These are phyloP conservation scores for Balamuthia mandrillaris DNA, from an alignment of 208 protist species.

Conservation along the genomic window DNA sequence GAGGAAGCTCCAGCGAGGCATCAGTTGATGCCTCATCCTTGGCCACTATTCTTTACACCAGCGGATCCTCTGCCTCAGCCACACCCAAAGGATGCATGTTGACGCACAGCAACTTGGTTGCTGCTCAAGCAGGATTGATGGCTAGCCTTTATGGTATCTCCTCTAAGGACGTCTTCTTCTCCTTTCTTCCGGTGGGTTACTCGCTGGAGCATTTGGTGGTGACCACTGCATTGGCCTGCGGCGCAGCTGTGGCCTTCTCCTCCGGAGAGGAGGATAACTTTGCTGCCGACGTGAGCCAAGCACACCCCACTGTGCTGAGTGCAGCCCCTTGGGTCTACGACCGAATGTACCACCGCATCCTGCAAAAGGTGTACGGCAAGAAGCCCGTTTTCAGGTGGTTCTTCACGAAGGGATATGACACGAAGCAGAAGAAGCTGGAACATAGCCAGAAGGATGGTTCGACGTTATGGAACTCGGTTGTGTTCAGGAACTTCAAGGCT, in stretches of 20 bases:
- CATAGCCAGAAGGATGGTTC: neutral
- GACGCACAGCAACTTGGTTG: neutral
- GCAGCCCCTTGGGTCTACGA: too few relatives aligned
- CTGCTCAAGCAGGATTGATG: neutral
- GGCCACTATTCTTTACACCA: neutral
- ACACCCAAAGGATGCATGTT: neutral
- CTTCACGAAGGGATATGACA: neutral
- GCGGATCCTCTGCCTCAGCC: neutral
- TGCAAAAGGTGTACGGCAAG: neutral
- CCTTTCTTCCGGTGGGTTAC: neutral
- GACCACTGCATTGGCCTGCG: neutral
- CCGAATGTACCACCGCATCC: too few relatives aligned
- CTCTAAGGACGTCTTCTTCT: neutral
- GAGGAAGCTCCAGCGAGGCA: neutral
- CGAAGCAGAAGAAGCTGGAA: neutral
- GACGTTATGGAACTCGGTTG: neutral
- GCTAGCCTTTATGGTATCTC: neutral
- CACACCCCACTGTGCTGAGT: too few relatives aligned
- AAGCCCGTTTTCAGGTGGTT: neutral
- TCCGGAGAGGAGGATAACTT: neutral
- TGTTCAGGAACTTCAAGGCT: constrained; percentile 26
- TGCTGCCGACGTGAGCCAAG: too few relatives aligned
- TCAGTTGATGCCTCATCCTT: neutral
- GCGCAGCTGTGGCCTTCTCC: neutral
- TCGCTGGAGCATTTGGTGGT: neutral